Conservation (phyloP, 208 protist species). For the Crithidia sp. region DNA sequence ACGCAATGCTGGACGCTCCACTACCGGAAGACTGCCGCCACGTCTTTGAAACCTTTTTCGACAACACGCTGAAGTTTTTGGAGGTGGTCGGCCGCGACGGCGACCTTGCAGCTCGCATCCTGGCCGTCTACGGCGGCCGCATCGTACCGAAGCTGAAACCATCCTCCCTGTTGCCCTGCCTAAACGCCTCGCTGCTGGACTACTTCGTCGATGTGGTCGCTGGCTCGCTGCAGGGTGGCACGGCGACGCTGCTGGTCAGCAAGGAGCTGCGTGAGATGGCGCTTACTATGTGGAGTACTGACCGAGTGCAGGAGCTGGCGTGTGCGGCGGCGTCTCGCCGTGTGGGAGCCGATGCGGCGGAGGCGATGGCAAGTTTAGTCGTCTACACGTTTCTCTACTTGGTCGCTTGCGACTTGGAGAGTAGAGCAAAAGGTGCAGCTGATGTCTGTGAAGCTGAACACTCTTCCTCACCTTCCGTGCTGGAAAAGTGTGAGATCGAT, state of each 20-base stretch:
- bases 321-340: constrained; percentile 7
- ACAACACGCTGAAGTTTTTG: constrained; percentile 62
- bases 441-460: not conserved
- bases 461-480: not conserved
- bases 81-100: constrained; percentile 51
- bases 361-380: constrained; percentile 23
- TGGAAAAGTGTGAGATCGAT: not conserved
- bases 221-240: not conserved
- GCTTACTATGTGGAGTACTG: constrained; percentile 14
- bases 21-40: constrained; percentile 55
- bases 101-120: constrained; percentile 47
- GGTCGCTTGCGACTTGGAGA: constrained; percentile 9
- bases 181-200: constrained; percentile 55
- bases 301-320: constrained; percentile 9
- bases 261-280: constrained; percentile 21
- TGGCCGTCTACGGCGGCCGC: constrained; percentile 55
- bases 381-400: constrained; percentile 31
- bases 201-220: constrained; percentile 65
- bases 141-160: constrained; percentile 57
- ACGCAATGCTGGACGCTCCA: constrained; percentile 43
- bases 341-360: constrained; percentile 10
- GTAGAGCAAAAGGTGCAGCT: not conserved
- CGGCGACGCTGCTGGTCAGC: constrained; percentile 20
- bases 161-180: constrained; percentile 49
- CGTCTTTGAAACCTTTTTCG: constrained; percentile 57